Evolutionary conservation across 2,329 filamentous ascomycete species (phyloP).

Genomic region (Cordyceps fumosorosea): DNA sequence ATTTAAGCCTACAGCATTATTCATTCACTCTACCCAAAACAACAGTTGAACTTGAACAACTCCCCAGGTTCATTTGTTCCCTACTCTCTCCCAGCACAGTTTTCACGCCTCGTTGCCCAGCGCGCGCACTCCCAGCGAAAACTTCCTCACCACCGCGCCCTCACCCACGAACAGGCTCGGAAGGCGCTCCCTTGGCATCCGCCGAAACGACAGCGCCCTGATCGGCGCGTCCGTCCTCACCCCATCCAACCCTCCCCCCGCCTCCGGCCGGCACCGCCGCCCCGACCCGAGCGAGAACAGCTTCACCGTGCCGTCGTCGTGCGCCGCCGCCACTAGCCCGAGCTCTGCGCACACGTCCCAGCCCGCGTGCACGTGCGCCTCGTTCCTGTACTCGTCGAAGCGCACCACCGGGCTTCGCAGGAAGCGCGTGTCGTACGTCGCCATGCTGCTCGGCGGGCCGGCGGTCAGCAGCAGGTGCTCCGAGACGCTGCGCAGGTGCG

Average conservation of each 20-base stretch:
- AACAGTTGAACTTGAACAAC: neutral
- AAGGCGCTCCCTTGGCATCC: constrained; percentile 35
- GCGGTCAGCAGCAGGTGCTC: constrained; percentile 46
- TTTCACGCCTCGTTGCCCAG: constrained; percentile 30
- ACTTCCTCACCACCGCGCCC: constrained; percentile 33
- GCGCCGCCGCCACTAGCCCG: constrained; percentile 47
- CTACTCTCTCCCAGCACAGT: neutral
- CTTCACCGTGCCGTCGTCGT: constrained; percentile 41
- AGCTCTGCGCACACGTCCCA: constrained; percentile 43
- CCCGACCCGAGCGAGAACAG: constrained; percentile 46
- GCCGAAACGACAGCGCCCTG: constrained; percentile 38
- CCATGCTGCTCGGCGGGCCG: constrained; percentile 43
- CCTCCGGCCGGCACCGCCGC: constrained; percentile 27
- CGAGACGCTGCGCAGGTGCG: constrained; percentile 44
- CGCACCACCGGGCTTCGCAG: constrained; percentile 32
- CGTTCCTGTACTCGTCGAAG: constrained; percentile 47
- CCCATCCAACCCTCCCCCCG: constrained; percentile 20
- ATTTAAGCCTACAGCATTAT: no score
- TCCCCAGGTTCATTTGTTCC: neutral
- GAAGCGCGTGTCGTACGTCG: constrained; percentile 52
- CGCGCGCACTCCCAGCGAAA: constrained; percentile 32
- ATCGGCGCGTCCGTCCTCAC: constrained; percentile 27
- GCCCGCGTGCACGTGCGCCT: constrained; percentile 40
- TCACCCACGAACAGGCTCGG: constrained; percentile 43
- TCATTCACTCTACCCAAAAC: neutral